Base-by-base conservation (phyloP, 2,329 filamentous ascomycete genomes). In the Diaporthe longicolla region DNA sequence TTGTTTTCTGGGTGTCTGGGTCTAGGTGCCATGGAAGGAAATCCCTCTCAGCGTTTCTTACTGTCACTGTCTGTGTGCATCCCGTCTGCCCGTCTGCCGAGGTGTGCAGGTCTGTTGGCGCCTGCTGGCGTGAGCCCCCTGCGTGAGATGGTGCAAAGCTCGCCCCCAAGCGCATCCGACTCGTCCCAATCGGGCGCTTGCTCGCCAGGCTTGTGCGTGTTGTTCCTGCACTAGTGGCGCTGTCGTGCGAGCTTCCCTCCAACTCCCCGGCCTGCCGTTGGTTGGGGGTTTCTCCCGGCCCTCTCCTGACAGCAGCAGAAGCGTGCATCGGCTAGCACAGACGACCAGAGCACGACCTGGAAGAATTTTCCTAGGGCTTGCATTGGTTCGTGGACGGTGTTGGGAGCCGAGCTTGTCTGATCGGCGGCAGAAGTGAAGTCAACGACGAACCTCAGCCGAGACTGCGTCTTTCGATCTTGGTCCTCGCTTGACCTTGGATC, bases 141-240 rank as follows among this genome's bases (percentile, higher is more conserved):
- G 63, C 63, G 48, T 54, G 63, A 32, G 5, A 68, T 54, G 63
- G 63, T 52, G 63, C 61, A 32, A 19, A 24, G 45, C 21, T 66
- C 45, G 24, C 40, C 61, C 43, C 21, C 45, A 68, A 68, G 63
- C 48, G 48, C 63, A 54, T 48, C 32, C 63, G 54, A 1, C n/a
- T 19, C 63, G 63, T 54, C 48, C 63, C 45, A 68, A 54, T 54
- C 48, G 63, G 63, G 63, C 1, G 48, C 15, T 4, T 68, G 13
- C 63, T 68, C 32, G 63, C 35, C 55, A 58, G 55, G 55, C 35
- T 37, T 7, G 32, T 58, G 55, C 63, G 54, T 32, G 32, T 40
- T 54, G 63, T 68, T 68, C 63, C 63, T 68, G 63, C 63, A 40
- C 63, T 68, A 68, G 63, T 66, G 63, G 63, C 63, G 45, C 11